Conservation (phyloP, 148 eudicot genomes). For the Silene uniflora region DNA sequence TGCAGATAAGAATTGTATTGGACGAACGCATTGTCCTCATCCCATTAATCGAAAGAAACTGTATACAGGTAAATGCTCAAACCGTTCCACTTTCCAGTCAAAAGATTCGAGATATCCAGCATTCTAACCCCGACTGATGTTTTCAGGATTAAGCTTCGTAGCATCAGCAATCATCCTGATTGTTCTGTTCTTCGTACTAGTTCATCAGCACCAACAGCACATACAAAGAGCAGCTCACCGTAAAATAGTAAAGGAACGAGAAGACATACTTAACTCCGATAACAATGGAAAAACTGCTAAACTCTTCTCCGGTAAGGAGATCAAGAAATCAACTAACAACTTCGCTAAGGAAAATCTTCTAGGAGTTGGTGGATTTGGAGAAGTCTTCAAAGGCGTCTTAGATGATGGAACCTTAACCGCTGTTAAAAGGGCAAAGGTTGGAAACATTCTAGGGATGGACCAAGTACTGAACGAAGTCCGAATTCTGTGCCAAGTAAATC, state of each 20-base stretch:
- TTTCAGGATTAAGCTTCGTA: constrained; percentile 19
- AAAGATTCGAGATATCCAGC: background rate
- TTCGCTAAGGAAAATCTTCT: constrained; percentile 48
- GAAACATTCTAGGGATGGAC: constrained; percentile 43
- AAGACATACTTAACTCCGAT: constrained; percentile 47
- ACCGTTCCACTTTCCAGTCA: background rate
- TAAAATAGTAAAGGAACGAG: constrained; percentile 39
- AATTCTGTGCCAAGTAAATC: constrained; percentile 64
- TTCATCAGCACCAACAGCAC: constrained; percentile 28
- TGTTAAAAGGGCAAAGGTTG: constrained; percentile 52
- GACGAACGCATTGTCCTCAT: constrained; percentile 10
- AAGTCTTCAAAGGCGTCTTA: constrained; percentile 47
- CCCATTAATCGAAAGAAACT: constrained; percentile 17
- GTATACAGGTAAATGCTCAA: constrained; percentile 2
- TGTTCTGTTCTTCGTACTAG: constrained; percentile 25
- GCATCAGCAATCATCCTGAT: constrained; percentile 22
- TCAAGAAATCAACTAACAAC: constrained; percentile 45
- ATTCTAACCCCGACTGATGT: background rate
- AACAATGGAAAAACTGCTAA: constrained; percentile 50
- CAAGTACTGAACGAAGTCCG: constrained; percentile 65
- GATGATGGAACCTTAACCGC: constrained; percentile 51
- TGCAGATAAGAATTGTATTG: constrained; percentile 7
- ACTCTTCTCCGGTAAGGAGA: constrained; percentile 47
- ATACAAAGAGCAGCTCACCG: constrained; percentile 33
- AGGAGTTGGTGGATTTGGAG: constrained; percentile 58